Evolutionary conservation across 345 rosid genomes (phyloP).

Genomic region (Arabidopsis suecica): DNA sequence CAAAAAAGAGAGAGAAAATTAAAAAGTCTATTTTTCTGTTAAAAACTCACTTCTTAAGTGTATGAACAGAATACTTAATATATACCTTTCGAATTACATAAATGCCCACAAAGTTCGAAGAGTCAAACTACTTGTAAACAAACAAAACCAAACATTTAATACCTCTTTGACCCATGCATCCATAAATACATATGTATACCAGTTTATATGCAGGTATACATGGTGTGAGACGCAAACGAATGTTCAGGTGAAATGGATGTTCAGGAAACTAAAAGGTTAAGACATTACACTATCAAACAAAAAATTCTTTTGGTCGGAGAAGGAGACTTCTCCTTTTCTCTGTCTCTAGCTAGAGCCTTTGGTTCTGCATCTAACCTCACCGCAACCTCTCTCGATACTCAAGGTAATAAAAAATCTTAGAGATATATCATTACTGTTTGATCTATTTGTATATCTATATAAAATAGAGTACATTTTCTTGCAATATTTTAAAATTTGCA

Average conservation of each 20-base stretch:
- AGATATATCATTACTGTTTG: too few species aligned
- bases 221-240: not conserved
- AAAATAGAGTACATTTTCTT: not conserved
- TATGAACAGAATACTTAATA: constrained; percentile 3
- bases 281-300: constrained; percentile 49
- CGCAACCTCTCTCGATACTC: constrained; percentile 55
- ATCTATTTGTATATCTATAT: not conserved
- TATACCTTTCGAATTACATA: constrained; percentile 3
- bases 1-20: too few species aligned
- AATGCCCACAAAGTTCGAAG: constrained; percentile 35
- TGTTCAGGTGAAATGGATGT: constrained; percentile 7
- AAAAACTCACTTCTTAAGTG: too few species aligned
- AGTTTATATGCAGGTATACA: not conserved
- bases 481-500: not conserved
- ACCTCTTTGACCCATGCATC: constrained; percentile 26
- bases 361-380: constrained; percentile 55
- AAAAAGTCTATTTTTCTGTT: too few species aligned
- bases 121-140: constrained; percentile 19
- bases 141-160: constrained; percentile 25
- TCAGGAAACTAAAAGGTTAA: constrained; percentile 44
- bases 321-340: constrained; percentile 64
- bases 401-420: not conserved
- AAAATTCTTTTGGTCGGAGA: constrained; percentile 61
- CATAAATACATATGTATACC: not conserved
- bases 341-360: constrained; percentile 56